Conservation (phyloP, 768 basidiomycete species). For the Daedaleopsis sinensis region DNA sequence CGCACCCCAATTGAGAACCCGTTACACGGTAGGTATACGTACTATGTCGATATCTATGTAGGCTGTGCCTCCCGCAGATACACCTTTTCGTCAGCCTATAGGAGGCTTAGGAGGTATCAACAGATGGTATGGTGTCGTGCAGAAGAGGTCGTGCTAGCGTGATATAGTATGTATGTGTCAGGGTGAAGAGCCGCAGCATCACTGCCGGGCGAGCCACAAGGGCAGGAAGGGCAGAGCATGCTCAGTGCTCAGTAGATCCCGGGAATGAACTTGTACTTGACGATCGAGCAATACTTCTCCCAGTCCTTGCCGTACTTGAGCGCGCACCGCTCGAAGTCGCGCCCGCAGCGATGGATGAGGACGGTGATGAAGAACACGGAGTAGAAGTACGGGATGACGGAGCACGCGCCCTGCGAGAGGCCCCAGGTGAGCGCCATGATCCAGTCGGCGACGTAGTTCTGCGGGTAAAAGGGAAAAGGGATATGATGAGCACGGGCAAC, state of each 20-base stretch:
- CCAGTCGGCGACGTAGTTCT: conserved; percentile 97
- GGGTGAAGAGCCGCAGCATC: no score
- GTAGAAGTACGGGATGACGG: conserved; percentile 94
- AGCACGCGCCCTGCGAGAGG: conserved; percentile 70
- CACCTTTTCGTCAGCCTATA: no score
- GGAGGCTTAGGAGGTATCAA: background rate
- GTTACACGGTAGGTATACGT: no score
- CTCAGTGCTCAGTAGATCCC: conserved; percentile 63
- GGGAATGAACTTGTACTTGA: conserved; percentile 91
- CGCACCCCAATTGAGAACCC: no score
- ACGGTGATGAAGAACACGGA: conserved; percentile 95
- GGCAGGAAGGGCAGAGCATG: background rate
- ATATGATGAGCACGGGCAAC: background rate
- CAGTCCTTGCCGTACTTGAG: conserved; percentile 95
- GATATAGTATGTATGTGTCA: no score
- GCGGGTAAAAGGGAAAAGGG: background rate
- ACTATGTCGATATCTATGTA: no score
- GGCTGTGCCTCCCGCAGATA: no score
- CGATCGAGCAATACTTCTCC: conserved; percentile 86
- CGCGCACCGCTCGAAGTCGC: conserved; percentile 95
- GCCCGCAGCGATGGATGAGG: conserved; percentile 85
- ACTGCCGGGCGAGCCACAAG: background rate
- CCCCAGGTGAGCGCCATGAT: conserved; percentile 86
- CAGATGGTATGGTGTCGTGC: no score
- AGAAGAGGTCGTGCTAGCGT: no score